A percentile compares a stretch with the other conserved stretches of the same genome.
Conservation (phyloP, 495 filamentous ascomycete genomes). For the Trichocladium uniseriatum region DNA sequence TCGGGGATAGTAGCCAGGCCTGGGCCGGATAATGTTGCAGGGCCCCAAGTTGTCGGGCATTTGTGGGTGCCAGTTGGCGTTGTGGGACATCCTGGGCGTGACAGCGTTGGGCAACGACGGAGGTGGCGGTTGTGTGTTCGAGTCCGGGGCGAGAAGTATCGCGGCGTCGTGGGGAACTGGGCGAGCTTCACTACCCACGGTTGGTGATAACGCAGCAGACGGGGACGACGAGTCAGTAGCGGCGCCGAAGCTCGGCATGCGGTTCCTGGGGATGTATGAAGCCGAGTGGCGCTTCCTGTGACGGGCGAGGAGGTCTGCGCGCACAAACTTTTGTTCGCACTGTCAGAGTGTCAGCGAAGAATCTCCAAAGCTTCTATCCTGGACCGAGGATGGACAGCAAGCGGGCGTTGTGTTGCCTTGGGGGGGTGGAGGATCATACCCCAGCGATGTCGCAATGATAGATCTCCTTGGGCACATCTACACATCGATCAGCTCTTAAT, state of each 20-base stretch:
- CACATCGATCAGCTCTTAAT: conserved; percentile 37
- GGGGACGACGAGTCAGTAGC: conserved; percentile 20
- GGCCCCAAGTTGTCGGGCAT: conserved; percentile 27
- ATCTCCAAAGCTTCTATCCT: no score
- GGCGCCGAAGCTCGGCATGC: conserved; percentile 64
- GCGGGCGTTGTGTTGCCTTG: no score
- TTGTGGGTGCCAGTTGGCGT: conserved; percentile 25
- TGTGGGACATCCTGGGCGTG: conserved; percentile 13
- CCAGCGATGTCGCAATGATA: conserved; percentile 85
- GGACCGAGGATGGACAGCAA: no score
- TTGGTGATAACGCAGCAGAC: conserved; percentile 21
- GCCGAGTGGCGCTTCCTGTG: conserved; percentile 90
- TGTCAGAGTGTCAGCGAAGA: conserved; percentile 6
- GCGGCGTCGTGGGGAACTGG: conserved; percentile 40
- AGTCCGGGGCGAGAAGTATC: conserved; percentile 36
- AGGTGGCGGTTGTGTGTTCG: conserved; percentile 22
- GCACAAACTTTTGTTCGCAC: conserved; percentile 82
- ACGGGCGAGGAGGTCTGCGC: conserved; percentile 81
- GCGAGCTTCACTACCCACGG: conserved; percentile 24
- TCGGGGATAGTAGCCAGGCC: conserved; percentile 34
- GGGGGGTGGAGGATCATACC: background rate
- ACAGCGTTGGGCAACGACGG: conserved; percentile 19
- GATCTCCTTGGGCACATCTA: conserved; percentile 91
- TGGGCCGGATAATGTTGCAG: conserved; percentile 36
- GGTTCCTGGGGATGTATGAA: conserved; percentile 82